Evolutionary conservation across 2,329 filamentous ascomycete species (phyloP), one percentile per base, ranked within the genome.

Genomic region (Talaromyces marneffei): DNA sequence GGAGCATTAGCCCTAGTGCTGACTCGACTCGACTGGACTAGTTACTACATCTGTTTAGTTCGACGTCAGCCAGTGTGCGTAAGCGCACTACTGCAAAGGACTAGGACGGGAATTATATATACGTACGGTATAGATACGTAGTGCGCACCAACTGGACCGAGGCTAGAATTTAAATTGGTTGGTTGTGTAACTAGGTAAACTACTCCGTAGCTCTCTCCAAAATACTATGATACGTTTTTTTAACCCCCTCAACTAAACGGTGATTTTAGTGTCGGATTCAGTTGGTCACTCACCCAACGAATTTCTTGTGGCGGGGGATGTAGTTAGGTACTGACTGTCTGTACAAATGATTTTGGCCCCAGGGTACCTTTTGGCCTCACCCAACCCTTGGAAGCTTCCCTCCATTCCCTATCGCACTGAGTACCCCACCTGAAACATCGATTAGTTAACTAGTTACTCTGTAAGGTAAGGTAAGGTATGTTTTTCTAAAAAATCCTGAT

Each of bases 301-400:
- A n/a, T n/a, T n/a, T n/a, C n/a, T n/a, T n/a, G n/a, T n/a, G n/a
- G n/a, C n/a, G n/a, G n/a, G n/a, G n/a, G n/a, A n/a, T n/a, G n/a
- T n/a, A n/a, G n/a, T n/a, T n/a, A n/a, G n/a, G n/a, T n/a, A n/a
- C n/a, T n/a, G n/a, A n/a, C n/a, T n/a, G n/a, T n/a, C n/a, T n/a
- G n/a, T 57, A 35, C 55, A 57, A n/a, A 33, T 33, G 55, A 42
- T 48, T 57, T 57, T 57, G 40, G 55, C 55, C 55, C 55, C 54
- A 5, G 14, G 12, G 14, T 46, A n/a, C 14, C 4, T 44, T 33
- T 14, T 3, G 9, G n/a, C 46, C 25, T 29, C n/a, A n/a, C n/a
- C n/a, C n/a, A n/a, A n/a, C n/a, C n/a, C n/a, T n/a, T n/a, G 5
- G 12, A 46, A 16, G n/a, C n/a, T n/a, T n/a, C n/a, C n/a, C n/a